Evolutionary conservation across 257 asterid genomes (phyloP).

Genomic region (Henckelia pumila): DNA sequence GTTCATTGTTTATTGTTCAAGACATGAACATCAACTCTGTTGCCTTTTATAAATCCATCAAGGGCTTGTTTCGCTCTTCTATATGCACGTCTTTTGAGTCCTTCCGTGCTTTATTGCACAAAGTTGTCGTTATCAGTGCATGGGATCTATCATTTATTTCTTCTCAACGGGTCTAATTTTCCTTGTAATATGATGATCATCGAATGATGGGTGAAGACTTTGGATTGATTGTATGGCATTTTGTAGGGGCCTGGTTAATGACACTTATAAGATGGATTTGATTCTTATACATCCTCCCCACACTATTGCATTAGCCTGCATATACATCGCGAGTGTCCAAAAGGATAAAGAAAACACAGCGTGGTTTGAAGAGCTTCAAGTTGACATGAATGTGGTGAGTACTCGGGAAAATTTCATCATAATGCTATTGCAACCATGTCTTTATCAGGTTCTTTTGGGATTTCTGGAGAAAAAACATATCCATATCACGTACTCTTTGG

Average conservation of each 20-base stretch:
- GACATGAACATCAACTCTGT: background rate
- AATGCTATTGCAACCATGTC: too few species aligned
- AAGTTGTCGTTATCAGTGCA: background rate
- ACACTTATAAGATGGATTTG: constrained; percentile 94
- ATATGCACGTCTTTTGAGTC: background rate
- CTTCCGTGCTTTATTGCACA: too few species aligned
- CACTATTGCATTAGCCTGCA: constrained; percentile 82
- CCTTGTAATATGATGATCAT: background rate
- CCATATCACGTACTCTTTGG: too few species aligned
- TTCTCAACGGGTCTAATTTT: background rate
- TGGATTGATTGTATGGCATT: constrained; percentile 21
- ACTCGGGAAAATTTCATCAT: background rate
- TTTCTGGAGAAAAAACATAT: too few species aligned
- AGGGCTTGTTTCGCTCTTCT: background rate
- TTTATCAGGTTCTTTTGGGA: too few species aligned
- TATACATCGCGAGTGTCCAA: constrained; percentile 81
- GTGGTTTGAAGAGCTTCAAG: constrained; percentile 99
- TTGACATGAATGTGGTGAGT: constrained; percentile 90
- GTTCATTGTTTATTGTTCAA: background rate
- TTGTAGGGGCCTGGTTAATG: constrained; percentile 87
- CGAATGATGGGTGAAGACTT: constrained; percentile 4
- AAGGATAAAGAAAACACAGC: constrained; percentile 88
- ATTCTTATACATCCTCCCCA: constrained; percentile 89
- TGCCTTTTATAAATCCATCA: background rate
- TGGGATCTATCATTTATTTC: background rate